Evolutionary conservation across 371 early-diverging fungal species (phyloP).

Genomic region (Conidiobolus incongruus): DNA sequence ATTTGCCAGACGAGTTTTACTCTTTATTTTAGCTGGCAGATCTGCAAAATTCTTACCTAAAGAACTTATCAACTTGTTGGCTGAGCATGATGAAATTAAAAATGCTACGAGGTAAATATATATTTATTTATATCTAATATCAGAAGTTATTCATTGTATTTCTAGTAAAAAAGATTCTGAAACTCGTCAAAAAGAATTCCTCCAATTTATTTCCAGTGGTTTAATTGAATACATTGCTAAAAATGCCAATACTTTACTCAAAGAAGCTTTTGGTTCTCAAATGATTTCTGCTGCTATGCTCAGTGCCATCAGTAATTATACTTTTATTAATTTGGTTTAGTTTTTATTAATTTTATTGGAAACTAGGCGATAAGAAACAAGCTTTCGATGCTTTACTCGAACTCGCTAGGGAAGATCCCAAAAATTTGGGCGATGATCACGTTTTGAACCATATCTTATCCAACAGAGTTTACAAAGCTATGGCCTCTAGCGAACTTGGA

Average conservation of each 20-base stretch:
- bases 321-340: not conserved
- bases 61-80: slow-evolving; percentile 32
- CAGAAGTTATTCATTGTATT: slow-evolving; percentile 18
- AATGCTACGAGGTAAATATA: too few species aligned
- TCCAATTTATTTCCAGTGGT: slow-evolving; percentile 23
- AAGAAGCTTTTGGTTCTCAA: slow-evolving; percentile 38
- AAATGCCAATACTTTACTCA: slow-evolving; percentile 21
- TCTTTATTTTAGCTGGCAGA: slow-evolving; percentile 49
- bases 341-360: not conserved
- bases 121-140: too few species aligned
- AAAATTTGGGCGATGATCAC: slow-evolving; percentile 21
- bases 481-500: too few species aligned
- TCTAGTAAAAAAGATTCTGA: slow-evolving; percentile 53
- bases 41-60: slow-evolving; percentile 39
- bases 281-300: slow-evolving; percentile 44
- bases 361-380: slow-evolving; percentile 16
- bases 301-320: slow-evolving; percentile 20
- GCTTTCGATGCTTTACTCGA: slow-evolving; percentile 22
- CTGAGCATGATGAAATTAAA: slow-evolving; percentile 32
- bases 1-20: slow-evolving; percentile 45
- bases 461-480: slow-evolving; percentile 28
- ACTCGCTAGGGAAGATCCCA: slow-evolving; percentile 17
- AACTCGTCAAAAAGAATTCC: slow-evolving; percentile 32
- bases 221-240: slow-evolving; percentile 30
- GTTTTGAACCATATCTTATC: slow-evolving; percentile 25